Percentiles rank a stretch among this genome's conserved stretches.
These are phyloP conservation scores for Podospora pseudoanserina DNA, from an alignment of 495 filamentous ascomycete species.

Conservation along the genomic window DNA sequence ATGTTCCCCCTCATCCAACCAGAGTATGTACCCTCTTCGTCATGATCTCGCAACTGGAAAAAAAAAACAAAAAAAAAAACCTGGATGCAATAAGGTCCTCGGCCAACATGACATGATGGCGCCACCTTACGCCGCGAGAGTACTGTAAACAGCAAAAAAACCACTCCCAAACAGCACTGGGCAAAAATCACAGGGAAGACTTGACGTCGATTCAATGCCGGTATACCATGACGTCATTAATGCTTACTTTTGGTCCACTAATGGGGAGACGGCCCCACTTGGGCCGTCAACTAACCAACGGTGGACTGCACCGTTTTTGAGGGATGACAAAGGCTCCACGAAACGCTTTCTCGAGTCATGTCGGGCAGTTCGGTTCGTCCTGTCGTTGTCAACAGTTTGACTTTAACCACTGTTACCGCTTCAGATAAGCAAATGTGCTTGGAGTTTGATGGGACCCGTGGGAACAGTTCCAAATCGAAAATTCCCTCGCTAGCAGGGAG, in stretches of 20 bases:
- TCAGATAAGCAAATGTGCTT: neutral
- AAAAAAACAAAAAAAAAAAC: neutral
- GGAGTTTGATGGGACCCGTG: neutral
- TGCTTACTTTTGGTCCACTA: neutral
- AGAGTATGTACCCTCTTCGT: neutral
- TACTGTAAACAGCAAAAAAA: neutral
- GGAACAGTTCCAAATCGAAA: neutral
- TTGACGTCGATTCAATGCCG: neutral
- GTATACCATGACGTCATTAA: conserved; percentile 1
- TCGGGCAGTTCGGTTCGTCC: neutral
- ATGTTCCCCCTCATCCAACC: conserved; percentile 3
- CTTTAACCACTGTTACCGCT: neutral
- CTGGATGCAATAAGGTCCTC: neutral
- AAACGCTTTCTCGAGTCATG: neutral
- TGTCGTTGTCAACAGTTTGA: neutral
- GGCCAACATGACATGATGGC: neutral
- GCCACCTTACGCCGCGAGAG: neutral
- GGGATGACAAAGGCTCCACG: neutral
- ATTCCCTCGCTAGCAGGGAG: neutral
- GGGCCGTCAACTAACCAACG: neutral
- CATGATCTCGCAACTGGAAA: neutral
- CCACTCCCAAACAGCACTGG: neutral
- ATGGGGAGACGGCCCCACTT: neutral
- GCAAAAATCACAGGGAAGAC: neutral
- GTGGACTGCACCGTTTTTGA: neutral